phyloP scores from a whole-genome alignment of 163 green algal genomes.

The Chlamydomonas reinhardtii region DNA sequence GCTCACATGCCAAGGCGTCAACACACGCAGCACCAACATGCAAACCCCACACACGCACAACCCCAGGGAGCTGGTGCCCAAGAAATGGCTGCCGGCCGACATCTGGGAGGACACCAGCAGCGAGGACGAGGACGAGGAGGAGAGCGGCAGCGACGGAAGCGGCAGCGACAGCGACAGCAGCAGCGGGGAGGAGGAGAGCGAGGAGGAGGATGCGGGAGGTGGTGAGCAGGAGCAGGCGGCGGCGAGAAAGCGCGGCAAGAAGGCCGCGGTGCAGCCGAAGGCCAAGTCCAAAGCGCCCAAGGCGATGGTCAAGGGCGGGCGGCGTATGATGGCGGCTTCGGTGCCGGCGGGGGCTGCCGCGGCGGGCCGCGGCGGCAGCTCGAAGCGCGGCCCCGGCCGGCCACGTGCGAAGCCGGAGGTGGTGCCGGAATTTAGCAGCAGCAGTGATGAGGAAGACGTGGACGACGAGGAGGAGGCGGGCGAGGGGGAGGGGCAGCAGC shows the following conservation, averaged over 20 bases:
- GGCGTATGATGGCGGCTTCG: too few relatives aligned
- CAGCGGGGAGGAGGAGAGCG: conserved; percentile 7
- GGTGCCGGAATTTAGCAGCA: neutral
- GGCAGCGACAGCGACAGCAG: neutral
- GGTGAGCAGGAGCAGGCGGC: neutral
- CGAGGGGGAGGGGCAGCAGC: too few relatives aligned
- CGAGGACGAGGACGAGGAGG: conserved; percentile 41
- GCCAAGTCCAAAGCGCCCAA: neutral
- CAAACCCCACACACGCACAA: too few relatives aligned
- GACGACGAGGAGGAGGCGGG: too few relatives aligned
- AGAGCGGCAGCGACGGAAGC: neutral
- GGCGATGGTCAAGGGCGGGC: neutral
- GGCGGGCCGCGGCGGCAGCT: neutral
- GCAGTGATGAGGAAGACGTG: too few relatives aligned
- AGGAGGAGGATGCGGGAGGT: too few relatives aligned
- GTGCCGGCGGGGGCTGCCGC: neutral
- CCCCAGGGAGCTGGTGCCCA: conserved; percentile 44
- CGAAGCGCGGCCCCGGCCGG: neutral
- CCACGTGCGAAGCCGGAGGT: neutral
- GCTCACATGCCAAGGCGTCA: too few relatives aligned
- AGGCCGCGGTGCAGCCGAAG: neutral
- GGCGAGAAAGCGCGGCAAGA: neutral
- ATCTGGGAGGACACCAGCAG: conserved; percentile 51
- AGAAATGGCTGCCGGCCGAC: conserved; percentile 57
- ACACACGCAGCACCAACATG: too few relatives aligned